Base-by-base conservation (phyloP, 2,329 filamentous ascomycete genomes). In the Verticillium zaregamsianum region DNA sequence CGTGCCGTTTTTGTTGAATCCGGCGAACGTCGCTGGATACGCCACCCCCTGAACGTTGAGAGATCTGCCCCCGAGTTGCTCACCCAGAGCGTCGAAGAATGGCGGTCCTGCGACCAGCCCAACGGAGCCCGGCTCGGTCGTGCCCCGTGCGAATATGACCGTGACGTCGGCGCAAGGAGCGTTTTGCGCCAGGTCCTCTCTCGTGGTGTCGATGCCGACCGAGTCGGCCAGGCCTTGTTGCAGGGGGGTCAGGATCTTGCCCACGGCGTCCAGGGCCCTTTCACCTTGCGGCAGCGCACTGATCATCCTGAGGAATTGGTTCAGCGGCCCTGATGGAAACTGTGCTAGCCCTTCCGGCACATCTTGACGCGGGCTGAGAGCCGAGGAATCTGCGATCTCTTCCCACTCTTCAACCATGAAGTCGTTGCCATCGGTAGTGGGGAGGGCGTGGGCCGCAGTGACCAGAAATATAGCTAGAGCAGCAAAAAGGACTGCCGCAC, bases 91-190 rank as follows among this genome's bases (percentile, higher is more conserved):
- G 2, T 63, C 35, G 32, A 70, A 63, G 56, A 73, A 66, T 1
- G 66, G 65, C 3, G 71, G 71, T 0, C 67, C 71, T 2, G 67
- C 64, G 11, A 71, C 62, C 6, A 67, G 59, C 2, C 71, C 71
- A 23, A 71, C 61, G 35, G 71, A 72, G 11, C 70, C 70, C 1
- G 66, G 61, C 52, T 73, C 70, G 31, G 70, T 72, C 17, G 71
- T 73, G 8, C 71, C 71, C 0, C 71, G 66, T n/a, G 68, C 69
- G 33, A 71, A 73, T 28, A 73, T 55, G 32, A 73, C 60, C 9
- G 66, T 71, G 37, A 72, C 66, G 54, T 69, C 69, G n/a, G 63
- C 61, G 61, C 70, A 72, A 9, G 62, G 56, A 11, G 66, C 62
- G 40, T 61, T 61, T 33, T 65, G 63, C n/a, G 59, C 39, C 54